Conservation (phyloP, 177 flowering plant species). For the Tripterygium wilfordii region DNA sequence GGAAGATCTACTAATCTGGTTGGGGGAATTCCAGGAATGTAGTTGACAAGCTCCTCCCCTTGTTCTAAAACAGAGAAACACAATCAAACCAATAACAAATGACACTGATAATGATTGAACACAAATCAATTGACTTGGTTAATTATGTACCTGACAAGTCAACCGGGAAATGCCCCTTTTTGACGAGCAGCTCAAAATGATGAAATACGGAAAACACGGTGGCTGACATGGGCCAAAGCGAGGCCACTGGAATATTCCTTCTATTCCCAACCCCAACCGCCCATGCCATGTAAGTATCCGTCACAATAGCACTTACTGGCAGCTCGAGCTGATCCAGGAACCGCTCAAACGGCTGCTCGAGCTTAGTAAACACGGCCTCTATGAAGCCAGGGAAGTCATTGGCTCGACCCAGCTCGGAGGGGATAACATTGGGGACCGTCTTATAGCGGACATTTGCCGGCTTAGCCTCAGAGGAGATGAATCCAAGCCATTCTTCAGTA, state of each 20-base stretch:
- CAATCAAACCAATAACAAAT: background rate
- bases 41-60: constrained; percentile 40
- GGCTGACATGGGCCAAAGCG: constrained; percentile 28
- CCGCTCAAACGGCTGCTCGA: constrained; percentile 27
- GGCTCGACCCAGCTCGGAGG: constrained; percentile 25
- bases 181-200: constrained; percentile 19
- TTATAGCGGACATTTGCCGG: constrained; percentile 16
- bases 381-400: constrained; percentile 17
- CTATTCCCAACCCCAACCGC: constrained; percentile 14
- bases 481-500: constrained; percentile 35
- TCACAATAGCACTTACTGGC: constrained; percentile 14
- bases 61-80: constrained; percentile 15
- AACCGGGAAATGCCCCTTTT: constrained; percentile 17
- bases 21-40: constrained; percentile 33
- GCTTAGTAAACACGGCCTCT: constrained; percentile 19
- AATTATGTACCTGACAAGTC: constrained; percentile 16
- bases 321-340: constrained; percentile 20
- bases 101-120: background rate
- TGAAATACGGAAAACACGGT: constrained; percentile 15
- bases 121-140: background rate
- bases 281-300: constrained; percentile 26
- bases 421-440: constrained; percentile 28
- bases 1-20: constrained; percentile 10
- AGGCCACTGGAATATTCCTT: constrained; percentile 29
- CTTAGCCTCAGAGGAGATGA: constrained; percentile 18